Evolutionary conservation across 495 filamentous ascomycete species (phyloP).

Genomic region (Halenospora varia): DNA sequence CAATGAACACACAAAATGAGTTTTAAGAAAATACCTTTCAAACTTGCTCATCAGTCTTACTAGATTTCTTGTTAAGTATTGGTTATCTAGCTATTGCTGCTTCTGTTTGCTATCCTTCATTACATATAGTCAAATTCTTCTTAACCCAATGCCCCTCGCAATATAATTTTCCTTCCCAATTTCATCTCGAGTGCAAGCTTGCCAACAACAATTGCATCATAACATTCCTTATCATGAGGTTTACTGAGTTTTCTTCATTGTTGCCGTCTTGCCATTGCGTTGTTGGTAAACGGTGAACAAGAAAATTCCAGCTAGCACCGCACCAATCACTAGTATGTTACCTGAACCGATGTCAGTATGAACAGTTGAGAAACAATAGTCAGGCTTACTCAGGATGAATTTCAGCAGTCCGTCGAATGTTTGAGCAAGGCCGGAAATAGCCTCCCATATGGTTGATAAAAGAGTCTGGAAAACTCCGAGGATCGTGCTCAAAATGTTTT

Average conservation of each 20-base stretch:
- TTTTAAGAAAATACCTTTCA: too few species aligned
- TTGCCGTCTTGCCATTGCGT: conserved; percentile 22
- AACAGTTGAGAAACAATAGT: background rate
- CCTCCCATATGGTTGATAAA: conserved; percentile 22
- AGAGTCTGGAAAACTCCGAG: conserved; percentile 28
- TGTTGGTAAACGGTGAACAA: conserved; percentile 37
- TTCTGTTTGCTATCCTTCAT: too few species aligned
- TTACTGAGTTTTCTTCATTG: background rate
- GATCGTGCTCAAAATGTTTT: conserved; percentile 32
- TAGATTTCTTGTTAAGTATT: too few species aligned
- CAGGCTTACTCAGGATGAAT: conserved; percentile 36
- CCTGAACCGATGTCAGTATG: conserved; percentile 20
- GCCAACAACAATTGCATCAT: too few species aligned
- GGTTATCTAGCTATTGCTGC: too few species aligned
- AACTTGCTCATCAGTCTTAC: too few species aligned
- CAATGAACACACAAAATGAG: too few species aligned
- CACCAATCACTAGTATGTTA: conserved; percentile 49
- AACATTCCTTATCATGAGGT: too few species aligned
- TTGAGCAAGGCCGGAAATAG: conserved; percentile 25
- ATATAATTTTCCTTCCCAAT: too few species aligned
- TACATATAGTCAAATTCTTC: too few species aligned
- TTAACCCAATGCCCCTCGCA: too few species aligned
- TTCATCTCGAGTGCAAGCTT: too few species aligned
- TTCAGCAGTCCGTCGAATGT: conserved; percentile 35
- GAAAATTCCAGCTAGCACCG: conserved; percentile 40